Evolutionary conservation across 495 filamentous ascomycete genomes (phyloP).

Genomic region (Rhizodiscina lignyota): DNA sequence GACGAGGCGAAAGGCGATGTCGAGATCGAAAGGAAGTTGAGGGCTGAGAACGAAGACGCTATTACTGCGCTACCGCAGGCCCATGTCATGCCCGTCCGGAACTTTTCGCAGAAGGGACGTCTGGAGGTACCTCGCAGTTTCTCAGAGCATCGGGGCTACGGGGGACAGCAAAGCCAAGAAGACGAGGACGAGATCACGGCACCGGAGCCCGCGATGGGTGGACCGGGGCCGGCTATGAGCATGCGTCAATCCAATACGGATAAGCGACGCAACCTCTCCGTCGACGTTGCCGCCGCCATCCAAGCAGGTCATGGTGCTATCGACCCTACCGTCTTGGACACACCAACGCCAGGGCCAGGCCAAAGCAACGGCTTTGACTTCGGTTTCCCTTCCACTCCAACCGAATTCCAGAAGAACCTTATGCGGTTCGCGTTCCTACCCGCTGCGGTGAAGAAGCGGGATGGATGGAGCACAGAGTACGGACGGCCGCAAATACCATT

Average conservation of each 20-base stretch:
- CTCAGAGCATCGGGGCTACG: too few species aligned
- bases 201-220: background rate
- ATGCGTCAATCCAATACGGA: slow-evolving; percentile 3
- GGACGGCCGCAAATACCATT: slow-evolving; percentile 76
- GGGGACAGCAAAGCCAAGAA: background rate
- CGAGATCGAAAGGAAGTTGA: slow-evolving; percentile 60
- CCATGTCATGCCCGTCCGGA: slow-evolving; percentile 23
- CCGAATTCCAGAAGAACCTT: slow-evolving; percentile 62
- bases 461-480: slow-evolving; percentile 83
- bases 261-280: slow-evolving; percentile 11
- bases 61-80: slow-evolving; percentile 61
- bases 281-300: slow-evolving; percentile 17
- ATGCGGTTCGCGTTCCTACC: slow-evolving; percentile 76
- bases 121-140: slow-evolving; percentile 7
- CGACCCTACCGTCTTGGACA: slow-evolving; percentile 4
- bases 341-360: slow-evolving; percentile 18
- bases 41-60: slow-evolving; percentile 71
- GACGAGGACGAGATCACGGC: background rate
- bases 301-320: slow-evolving; percentile 10
- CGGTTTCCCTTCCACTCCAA: slow-evolving; percentile 58
- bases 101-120: slow-evolving; percentile 5
- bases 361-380: slow-evolving; percentile 40
- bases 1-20: slow-evolving; percentile 66
- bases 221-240: background rate
- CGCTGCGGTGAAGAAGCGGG: slow-evolving; percentile 44